Base-by-base conservation (phyloP, 2,329 filamentous ascomycete genomes). In the Cytospora mali region DNA sequence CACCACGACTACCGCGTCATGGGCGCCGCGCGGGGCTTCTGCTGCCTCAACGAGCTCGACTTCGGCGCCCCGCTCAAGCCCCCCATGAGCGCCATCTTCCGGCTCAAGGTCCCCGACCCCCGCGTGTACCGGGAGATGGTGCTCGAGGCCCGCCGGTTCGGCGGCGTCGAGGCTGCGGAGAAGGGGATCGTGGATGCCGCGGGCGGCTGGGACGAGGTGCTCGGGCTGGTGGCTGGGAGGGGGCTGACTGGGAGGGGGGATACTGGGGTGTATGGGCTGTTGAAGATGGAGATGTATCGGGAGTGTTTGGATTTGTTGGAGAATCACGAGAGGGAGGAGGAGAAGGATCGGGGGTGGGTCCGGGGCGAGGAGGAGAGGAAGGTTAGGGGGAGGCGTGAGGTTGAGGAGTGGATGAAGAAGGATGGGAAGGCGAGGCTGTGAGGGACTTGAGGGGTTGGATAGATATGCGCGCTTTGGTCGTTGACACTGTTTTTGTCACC, bases 1-100 rank as follows among this genome's bases (percentile, higher is more conserved):
- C 86, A 90, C 76, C 90, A 93, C 75, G 91, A 94, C 77, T 95
- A 95, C 78, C 85, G 92, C 29, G 81, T 95, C 68, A 90, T 91
- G 78, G 89, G 89, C 71, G 84, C 88, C 0, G 71, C 80, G 1
- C 80, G 83, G 23, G 92, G 91, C n/a, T 93, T 86, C 75, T 74
- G 91, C 46, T 94, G 91, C 75, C 78, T 95, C 68, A 94, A 94
- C 75, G 91, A 95, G 77, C 80, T 95, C 16, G 87, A 93, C 68
- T 89, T 95, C 66, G 91, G 91, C 57, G 88, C 88, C 1, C 85
- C 88, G n/a, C 82, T 95, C 39, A 84, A 87, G 67, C 82, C 90
- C 3, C 81, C 90, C 64, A 93, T 96, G 90, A 84, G 84, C 59
- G 80, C 81, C 55, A 84, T 95, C 66, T 94, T 95, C 78, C 82